Conservation (phyloP, 2,329 filamentous ascomycete species). For the Alternaria consortialis region DNA sequence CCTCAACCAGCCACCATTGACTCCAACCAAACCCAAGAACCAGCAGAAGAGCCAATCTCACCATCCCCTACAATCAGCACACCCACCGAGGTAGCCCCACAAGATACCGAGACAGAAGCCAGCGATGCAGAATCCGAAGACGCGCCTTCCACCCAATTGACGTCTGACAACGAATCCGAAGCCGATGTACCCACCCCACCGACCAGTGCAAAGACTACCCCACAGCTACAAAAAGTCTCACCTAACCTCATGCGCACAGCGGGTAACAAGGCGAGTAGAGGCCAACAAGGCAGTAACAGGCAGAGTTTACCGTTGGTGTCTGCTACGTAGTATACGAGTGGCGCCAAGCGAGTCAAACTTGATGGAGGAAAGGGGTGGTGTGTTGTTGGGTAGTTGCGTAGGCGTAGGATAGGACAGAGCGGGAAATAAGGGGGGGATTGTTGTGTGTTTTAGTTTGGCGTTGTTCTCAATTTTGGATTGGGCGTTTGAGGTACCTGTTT, state of each 20-base stretch:
- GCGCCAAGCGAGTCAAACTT: conserved; percentile 11
- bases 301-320: conserved; percentile 39
- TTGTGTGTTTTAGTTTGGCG: not conserved
- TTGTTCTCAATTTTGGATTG: not conserved
- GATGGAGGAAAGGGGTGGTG: not conserved
- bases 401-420: not conserved
- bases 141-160: conserved; percentile 33
- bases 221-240: conserved; percentile 16
- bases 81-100: not conserved
- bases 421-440: not conserved
- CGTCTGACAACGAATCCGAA: conserved; percentile 30
- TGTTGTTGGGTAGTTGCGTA: not conserved
- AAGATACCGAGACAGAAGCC: conserved; percentile 17
- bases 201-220: not conserved
- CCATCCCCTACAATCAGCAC: not conserved
- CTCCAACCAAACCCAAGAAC: not conserved
- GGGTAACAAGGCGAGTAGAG: conserved; percentile 24
- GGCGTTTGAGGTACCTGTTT: conserved; percentile 11
- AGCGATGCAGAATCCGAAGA: conserved; percentile 38
- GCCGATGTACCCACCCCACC: conserved; percentile 4
- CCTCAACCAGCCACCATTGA: not conserved
- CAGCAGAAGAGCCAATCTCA: not conserved
- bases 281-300: conserved; percentile 22
- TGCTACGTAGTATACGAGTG: conserved; percentile 30
- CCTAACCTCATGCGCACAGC: conserved; percentile 43